A percentile compares a stretch with the other conserved stretches of the same genome.
These are phyloP conservation scores for Noccaea caerulescens DNA, from an alignment of 345 rosid species.

Conservation along the genomic window DNA sequence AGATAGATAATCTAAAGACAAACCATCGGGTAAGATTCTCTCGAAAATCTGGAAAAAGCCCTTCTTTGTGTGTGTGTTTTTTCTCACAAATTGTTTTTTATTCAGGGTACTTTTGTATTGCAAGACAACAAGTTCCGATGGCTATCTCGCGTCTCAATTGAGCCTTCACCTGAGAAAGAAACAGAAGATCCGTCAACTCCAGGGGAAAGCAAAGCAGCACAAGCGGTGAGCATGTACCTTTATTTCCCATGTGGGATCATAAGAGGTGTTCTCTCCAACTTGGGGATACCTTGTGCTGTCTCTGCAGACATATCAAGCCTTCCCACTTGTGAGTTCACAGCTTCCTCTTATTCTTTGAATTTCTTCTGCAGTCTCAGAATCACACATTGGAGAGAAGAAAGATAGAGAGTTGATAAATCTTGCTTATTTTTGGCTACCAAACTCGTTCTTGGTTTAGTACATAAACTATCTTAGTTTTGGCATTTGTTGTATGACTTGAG, in stretches of 20 bases:
- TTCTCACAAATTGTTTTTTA: slow-evolving; percentile 9
- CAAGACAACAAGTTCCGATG: slow-evolving; percentile 94
- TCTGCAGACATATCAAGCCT: slow-evolving; percentile 94
- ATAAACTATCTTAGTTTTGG: neutral
- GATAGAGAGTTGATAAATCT: neutral
- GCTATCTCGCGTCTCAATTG: slow-evolving; percentile 75
- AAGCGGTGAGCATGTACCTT: slow-evolving; percentile 81
- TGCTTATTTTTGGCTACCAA: slow-evolving; percentile 8
- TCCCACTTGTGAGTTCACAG: slow-evolving; percentile 77
- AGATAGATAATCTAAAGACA: slow-evolving; percentile 95
- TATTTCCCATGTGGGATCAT: slow-evolving; percentile 97
- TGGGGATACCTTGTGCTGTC: slow-evolving; percentile 96
- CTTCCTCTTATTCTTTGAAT: neutral
- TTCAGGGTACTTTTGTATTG: slow-evolving; percentile 96
- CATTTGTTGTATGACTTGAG: neutral
- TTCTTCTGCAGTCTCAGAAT: neutral
- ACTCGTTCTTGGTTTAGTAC: slow-evolving; percentile 5
- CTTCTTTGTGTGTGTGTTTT: neutral
- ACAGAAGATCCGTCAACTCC: slow-evolving; percentile 58
- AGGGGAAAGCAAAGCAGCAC: slow-evolving; percentile 69
- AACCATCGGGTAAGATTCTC: slow-evolving; percentile 72
- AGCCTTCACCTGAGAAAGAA: slow-evolving; percentile 59
- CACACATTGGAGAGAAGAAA: slow-evolving; percentile 4
- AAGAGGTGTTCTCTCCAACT: slow-evolving; percentile 93
- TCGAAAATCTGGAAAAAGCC: neutral